phyloP scores from a whole-genome alignment of 495 filamentous ascomycete genomes.

The Astrothelium subdiscretum region DNA sequence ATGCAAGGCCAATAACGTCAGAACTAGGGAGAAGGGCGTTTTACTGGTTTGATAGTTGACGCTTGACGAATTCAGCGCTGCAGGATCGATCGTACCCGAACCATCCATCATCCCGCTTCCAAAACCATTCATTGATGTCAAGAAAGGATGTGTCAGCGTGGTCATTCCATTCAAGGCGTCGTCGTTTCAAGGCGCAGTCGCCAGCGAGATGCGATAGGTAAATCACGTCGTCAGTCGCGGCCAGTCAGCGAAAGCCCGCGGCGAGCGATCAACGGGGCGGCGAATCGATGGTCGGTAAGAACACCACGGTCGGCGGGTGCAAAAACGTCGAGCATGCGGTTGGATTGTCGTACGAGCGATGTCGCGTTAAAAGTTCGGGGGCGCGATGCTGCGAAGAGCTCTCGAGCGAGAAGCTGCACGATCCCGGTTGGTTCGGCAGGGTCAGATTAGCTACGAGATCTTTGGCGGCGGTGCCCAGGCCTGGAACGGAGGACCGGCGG shows the following conservation, averaged over 20 bases:
- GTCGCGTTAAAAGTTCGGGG: slow-evolving; percentile 1
- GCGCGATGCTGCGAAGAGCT: background rate
- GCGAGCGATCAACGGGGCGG: background rate
- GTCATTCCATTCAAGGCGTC: slow-evolving; percentile 4
- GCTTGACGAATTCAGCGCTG: slow-evolving; percentile 53
- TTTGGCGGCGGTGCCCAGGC: background rate
- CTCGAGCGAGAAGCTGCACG: slow-evolving; percentile 3
- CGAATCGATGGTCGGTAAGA: background rate
- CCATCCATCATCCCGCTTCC: slow-evolving; percentile 49
- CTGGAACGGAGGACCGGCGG: background rate
- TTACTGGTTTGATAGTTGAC: background rate
- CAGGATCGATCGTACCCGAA: slow-evolving; percentile 71
- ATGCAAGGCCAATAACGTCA: background rate
- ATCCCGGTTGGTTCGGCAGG: slow-evolving; percentile 4
- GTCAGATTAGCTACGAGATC: slow-evolving; percentile 5
- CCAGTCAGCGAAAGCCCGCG: background rate
- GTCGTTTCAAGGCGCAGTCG: slow-evolving; percentile 1
- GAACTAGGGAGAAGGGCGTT: slow-evolving; percentile 7
- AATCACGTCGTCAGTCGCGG: background rate
- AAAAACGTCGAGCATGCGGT: background rate
- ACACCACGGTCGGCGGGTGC: background rate
- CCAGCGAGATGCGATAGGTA: background rate
- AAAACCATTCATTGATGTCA: slow-evolving; percentile 3
- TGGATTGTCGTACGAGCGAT: background rate
- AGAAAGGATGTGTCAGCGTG: slow-evolving; percentile 2